Evolutionary conservation across 225 moss, liverwort and hornwort genomes (phyloP).

Genomic region (Lunularia cruciata): DNA sequence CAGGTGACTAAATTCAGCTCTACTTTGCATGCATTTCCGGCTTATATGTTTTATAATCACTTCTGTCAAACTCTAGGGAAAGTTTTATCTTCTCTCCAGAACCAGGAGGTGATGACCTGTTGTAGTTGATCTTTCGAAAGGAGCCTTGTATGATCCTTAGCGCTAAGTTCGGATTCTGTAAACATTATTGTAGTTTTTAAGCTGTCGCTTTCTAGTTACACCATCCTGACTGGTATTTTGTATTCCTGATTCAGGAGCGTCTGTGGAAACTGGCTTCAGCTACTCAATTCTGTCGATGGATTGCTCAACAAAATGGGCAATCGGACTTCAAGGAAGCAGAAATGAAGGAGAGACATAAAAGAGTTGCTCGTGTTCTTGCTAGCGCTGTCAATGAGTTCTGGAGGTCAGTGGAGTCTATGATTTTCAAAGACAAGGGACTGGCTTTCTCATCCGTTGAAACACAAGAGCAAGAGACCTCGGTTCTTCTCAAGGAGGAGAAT

Average conservation of each 20-base stretch:
- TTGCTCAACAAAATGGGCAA: slow-evolving; percentile 48
- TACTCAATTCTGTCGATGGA: slow-evolving; percentile 52
- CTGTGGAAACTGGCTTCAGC: slow-evolving; percentile 71
- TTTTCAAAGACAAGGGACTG: slow-evolving; percentile 41
- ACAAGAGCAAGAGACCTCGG: slow-evolving; percentile 26
- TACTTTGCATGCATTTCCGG: background rate
- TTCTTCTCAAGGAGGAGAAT: slow-evolving; percentile 33
- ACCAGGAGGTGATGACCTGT: no score
- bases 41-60: no score
- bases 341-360: slow-evolving; percentile 51
- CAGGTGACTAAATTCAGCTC: slow-evolving; percentile 62
- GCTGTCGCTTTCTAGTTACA: no score
- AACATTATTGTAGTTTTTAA: no score
- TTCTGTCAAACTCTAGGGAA: no score
- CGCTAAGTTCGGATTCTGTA: no score
- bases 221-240: no score
- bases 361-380: slow-evolving; percentile 59
- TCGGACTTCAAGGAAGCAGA: slow-evolving; percentile 50
- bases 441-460: slow-evolving; percentile 21
- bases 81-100: no score
- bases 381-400: slow-evolving; percentile 69
- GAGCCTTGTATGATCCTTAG: no score
- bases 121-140: no score
- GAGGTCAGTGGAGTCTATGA: slow-evolving; percentile 50
- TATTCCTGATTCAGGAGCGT: slow-evolving; percentile 67